These are phyloP conservation scores for Leccinum longicurvipes DNA, from an alignment of 768 basidiomycete species.

Conservation along the genomic window DNA sequence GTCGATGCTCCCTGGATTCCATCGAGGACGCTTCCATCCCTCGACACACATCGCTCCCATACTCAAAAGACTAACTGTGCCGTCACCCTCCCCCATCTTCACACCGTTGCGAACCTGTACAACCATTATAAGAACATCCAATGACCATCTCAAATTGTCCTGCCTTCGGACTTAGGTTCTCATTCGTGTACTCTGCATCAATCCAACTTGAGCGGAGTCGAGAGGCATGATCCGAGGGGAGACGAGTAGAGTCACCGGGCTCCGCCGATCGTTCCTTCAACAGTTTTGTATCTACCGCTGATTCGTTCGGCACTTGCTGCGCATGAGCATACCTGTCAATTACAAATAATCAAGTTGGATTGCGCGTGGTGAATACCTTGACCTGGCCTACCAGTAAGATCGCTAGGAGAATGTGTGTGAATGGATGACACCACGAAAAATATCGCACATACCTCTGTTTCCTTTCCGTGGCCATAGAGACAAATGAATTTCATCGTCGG, in stretches of 20 bases:
- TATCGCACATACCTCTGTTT: slow-evolving; percentile 66
- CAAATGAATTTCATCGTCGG: slow-evolving; percentile 92
- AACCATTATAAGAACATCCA: neutral
- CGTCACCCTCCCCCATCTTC: slow-evolving; percentile 93
- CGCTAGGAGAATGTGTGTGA: slow-evolving; percentile 42
- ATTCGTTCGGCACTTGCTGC: slow-evolving; percentile 64
- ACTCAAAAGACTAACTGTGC: slow-evolving; percentile 82
- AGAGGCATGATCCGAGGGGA: slow-evolving; percentile 52
- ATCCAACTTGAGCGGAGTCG: slow-evolving; percentile 67
- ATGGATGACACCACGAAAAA: neutral
- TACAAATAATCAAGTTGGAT: neutral
- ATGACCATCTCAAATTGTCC: neutral
- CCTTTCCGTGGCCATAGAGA: slow-evolving; percentile 93
- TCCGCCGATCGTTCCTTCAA: slow-evolving; percentile 44
- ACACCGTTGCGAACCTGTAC: slow-evolving; percentile 74
- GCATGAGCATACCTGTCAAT: slow-evolving; percentile 65
- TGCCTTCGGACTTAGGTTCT: slow-evolving; percentile 55
- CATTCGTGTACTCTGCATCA: slow-evolving; percentile 77
- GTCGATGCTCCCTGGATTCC: slow-evolving; percentile 91
- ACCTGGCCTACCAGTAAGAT: slow-evolving; percentile 71
- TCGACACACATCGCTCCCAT: slow-evolving; percentile 96
- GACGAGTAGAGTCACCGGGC: slow-evolving; percentile 42
- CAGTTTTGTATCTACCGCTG: slow-evolving; percentile 40
- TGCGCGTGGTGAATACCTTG: neutral
- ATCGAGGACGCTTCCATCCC: slow-evolving; percentile 84